Base-by-base conservation (phyloP, 148 eudicot genomes). In the Vaccinium corymbosum region DNA sequence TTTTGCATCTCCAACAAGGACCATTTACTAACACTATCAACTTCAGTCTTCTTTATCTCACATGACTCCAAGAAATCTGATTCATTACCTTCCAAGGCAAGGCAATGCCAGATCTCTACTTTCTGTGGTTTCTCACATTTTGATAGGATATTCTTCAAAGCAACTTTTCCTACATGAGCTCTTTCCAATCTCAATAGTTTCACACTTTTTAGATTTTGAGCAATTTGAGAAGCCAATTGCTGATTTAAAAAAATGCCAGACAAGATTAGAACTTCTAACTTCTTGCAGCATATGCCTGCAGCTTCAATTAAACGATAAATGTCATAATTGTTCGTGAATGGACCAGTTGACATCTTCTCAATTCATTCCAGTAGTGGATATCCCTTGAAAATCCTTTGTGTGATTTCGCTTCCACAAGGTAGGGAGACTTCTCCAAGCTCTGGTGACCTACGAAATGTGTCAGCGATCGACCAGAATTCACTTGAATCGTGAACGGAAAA, bases 51-150 rank as follows among this genome's bases (percentile, higher is more conserved):
- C 35, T 66, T 66, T 10, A 66, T 66, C 72, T 66, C 72, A 66
- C 35, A 66, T 25, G 35, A 66, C 4, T 15, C 72, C 5, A 66
- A 66, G 29, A 66, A 66, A 27, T 66, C 10, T 20, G 66, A 61
- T 61, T 61, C 66, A 61, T 61, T 61, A 61, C 66, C 66, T 61
- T 61, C 10, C 35, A 66, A 66, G 14, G 72, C 25, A 66, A 66
- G 72, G 35, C 35, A 66, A 66, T 66, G 72, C 72, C 72, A 66
- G 35, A 66, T 66, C 72, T 66, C 35, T 25, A 66, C 72, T 66
- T 66, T 66, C 29, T 66, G 72, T 0, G 11, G 72, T 66, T 66
- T 66, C 72, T 66, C 11, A 66, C 72, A 22, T 66, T 66, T 66
- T 10, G 32, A 66, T 10, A 66, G 72, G 35, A 66, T 22, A 27